A percentile compares a stretch with the other conserved stretches of the same genome.
These are phyloP conservation scores for Sanguinoderma infundibulare DNA, from an alignment of 1,284 basidiomycete species.

Conservation along the genomic window DNA sequence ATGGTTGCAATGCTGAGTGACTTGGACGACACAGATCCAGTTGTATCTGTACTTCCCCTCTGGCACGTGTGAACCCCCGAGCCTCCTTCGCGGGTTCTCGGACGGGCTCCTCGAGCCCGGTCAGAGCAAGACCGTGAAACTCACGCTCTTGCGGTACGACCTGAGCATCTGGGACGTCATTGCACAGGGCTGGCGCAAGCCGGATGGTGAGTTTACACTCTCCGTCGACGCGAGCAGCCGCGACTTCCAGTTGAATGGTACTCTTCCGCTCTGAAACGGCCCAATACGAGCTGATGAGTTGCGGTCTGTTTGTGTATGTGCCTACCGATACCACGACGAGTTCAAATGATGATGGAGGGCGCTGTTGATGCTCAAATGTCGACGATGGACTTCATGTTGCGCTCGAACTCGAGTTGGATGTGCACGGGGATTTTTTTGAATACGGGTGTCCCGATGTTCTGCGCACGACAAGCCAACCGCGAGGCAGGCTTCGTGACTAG, in stretches of 20 bases:
- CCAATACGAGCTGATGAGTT: too few relatives aligned
- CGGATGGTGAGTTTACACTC: conserved; percentile 47
- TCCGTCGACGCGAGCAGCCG: conserved; percentile 59
- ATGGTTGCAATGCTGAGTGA: too few relatives aligned
- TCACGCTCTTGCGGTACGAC: conserved; percentile 48
- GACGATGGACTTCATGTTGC: too few relatives aligned
- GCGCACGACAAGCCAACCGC: too few relatives aligned
- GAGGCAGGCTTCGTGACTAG: too few relatives aligned
- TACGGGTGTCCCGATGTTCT: too few relatives aligned
- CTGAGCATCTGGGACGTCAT: conserved; percentile 52
- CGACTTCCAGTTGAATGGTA: conserved; percentile 41
- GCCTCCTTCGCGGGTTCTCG: conserved; percentile 49
- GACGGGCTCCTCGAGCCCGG: conserved; percentile 44
- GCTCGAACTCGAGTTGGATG: too few relatives aligned
- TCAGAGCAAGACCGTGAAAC: conserved; percentile 38
- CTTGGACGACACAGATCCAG: conserved; percentile 38
- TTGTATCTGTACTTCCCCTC: conserved; percentile 48
- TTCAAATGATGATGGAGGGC: too few relatives aligned
- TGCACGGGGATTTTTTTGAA: too few relatives aligned
- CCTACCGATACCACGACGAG: too few relatives aligned
- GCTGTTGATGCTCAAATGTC: too few relatives aligned
- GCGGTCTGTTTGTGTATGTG: too few relatives aligned
- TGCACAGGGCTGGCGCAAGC: conserved; percentile 56
- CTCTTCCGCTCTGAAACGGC: conserved; percentile 35
- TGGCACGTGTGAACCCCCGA: conserved; percentile 45